Base-by-base conservation (phyloP, 768 basidiomycete genomes). In the Albatrellus ellisii region DNA sequence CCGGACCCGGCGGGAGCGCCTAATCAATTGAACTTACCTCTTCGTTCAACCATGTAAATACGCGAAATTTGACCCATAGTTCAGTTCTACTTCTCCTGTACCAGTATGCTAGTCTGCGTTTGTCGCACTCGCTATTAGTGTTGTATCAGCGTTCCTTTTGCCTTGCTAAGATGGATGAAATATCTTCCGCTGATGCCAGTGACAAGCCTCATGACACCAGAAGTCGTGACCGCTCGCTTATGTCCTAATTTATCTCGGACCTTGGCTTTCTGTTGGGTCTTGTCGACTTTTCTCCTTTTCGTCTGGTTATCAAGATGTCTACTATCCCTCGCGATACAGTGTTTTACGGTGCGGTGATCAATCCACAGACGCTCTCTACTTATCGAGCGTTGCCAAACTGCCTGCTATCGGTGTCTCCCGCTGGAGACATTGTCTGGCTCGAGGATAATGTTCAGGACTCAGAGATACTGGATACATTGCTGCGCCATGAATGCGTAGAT, bases 361-460 rank as follows among this genome's bases (percentile, higher is more conserved):
- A 69, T 49, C 77, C 79, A 0, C 48, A 55, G 8, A 64, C 62
- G 15, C 56, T 70, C 18, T 63, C 62, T 0, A 34, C 54, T 26
- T 75, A 69, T 52, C 56, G 58, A 39, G 62, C 70, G 12, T 61
- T 72, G 32, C 71, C 77, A 2, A 60, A 57, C 21, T 71, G 74
- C 50, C 59, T 84, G 15, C 52, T 89, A 20, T 67, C 63, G 11
- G 72, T 89, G 21, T 60, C 52, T 17, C 10, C 51, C 2, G 51
- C 63, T 1, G 80, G 81, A 0, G 55, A 69, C 38, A 83, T 92
- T 36, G 70, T 72, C 24, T 90, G 83, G 82, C 63, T 88, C 29
- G 72, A 73, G 35, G 62, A 72, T 34, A 65, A 82, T 56, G 74
- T 86, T 14, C 58, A 55, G 24, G 53, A 60, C 10, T 57, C 65